Conservation (phyloP, 2,329 filamentous ascomycete genomes). For the Penicillium sp. region DNA sequence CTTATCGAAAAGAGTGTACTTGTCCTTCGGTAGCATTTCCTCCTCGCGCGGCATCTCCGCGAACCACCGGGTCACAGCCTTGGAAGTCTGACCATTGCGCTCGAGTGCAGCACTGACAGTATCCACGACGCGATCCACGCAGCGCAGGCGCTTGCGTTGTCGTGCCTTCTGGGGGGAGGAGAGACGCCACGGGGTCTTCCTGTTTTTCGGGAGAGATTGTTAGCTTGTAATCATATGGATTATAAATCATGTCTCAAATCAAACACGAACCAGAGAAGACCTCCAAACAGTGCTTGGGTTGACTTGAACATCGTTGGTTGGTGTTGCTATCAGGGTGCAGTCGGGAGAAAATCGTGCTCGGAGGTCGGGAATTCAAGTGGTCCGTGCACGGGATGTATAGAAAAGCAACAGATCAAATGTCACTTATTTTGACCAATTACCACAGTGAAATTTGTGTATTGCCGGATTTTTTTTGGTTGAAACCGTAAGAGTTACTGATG, state of each 20-base stretch:
- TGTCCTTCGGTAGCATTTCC: slow-evolving; percentile 94
- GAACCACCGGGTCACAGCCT: slow-evolving; percentile 87
- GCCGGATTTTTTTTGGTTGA: not conserved
- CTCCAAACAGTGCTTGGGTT: slow-evolving; percentile 72
- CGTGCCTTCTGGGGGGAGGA: slow-evolving; percentile 87
- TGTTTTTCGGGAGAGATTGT: slow-evolving; percentile 37
- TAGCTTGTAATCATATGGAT: slow-evolving; percentile 15
- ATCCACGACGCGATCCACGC: slow-evolving; percentile 83
- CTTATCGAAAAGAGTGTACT: slow-evolving; percentile 96
- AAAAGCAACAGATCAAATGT: not conserved
- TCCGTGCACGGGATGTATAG: slow-evolving; percentile 17
- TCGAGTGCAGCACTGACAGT: slow-evolving; percentile 76
- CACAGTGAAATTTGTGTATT: not conserved
- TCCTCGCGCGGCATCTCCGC: slow-evolving; percentile 91
- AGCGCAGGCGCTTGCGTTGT: slow-evolving; percentile 76
- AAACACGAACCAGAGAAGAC: slow-evolving; percentile 71
- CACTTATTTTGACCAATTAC: not conserved
- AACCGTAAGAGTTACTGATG: no score
- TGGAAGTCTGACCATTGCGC: slow-evolving; percentile 66
- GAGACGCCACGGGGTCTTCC: slow-evolving; percentile 97
- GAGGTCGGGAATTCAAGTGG: slow-evolving; percentile 25
- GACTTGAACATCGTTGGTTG: slow-evolving; percentile 72
- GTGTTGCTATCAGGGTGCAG: slow-evolving; percentile 13
- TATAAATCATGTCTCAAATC: not conserved
- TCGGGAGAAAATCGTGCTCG: slow-evolving; percentile 25